Evolutionary conservation across 179 eudicot species (phyloP).

Genomic region (Patellifolia procumbens): DNA sequence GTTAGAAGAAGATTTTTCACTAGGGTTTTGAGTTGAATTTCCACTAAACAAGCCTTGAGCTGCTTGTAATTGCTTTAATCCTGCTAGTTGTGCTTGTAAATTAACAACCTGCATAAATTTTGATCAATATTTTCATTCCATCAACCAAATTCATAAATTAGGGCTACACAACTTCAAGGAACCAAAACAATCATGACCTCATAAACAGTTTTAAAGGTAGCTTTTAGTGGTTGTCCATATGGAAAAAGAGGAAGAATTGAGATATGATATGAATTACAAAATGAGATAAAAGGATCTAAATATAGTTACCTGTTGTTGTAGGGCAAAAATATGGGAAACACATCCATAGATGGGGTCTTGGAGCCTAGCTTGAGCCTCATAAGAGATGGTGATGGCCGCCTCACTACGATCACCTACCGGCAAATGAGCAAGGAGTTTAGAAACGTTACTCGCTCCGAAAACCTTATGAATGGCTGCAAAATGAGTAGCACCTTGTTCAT

Average conservation of each 20-base stretch:
- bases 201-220: no score
- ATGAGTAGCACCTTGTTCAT: conserved; percentile 90
- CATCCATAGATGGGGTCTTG: conserved; percentile 97
- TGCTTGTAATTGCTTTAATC: conserved; percentile 67
- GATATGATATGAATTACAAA: background rate
- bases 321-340: conserved; percentile 85
- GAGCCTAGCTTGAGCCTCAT: conserved; percentile 94
- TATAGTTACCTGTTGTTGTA: conserved; percentile 73
- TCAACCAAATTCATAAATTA: background rate
- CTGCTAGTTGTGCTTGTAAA: conserved; percentile 78
- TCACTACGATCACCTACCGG: conserved; percentile 76
- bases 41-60: conserved; percentile 39
- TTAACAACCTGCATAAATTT: conserved; percentile 62
- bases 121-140: background rate
- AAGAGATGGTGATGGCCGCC: conserved; percentile 84
- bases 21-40: conserved; percentile 56
- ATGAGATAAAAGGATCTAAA: background rate
- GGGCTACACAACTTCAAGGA: background rate
- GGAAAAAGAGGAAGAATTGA: background rate
- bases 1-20: conserved; percentile 30
- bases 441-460: conserved; percentile 86
- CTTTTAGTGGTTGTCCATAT: background rate
- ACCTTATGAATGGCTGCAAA: conserved; percentile 91
- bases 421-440: conserved; percentile 76
- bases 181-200: background rate